Evolutionary conservation across 768 basidiomycete species (phyloP), one percentile per base, ranked within the genome.

Genomic region (Rhizopogon vulgaris): DNA sequence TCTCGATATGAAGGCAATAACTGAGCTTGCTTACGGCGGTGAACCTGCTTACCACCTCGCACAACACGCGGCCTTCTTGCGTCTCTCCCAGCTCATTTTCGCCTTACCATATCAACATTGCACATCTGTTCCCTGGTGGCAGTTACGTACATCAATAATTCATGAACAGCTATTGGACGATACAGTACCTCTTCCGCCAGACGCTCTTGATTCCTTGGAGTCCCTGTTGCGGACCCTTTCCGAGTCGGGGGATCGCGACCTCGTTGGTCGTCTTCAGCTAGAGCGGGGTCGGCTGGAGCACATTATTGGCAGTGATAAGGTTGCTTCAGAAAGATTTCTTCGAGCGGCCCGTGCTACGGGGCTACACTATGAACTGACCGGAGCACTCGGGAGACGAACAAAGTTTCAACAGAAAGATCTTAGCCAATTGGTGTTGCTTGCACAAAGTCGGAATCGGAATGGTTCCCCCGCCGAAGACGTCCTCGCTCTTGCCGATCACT

Each of bases 21-120:
- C 84, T 5, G 83, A 88, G 55, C 79, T 99, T 39, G 85, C 94
- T 0, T 81, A 79, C 55, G 82, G 83, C 4, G 96, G 96, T 3
- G 96, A 98, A 70, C 96, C 96, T 8, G 92, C 90, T 0, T 99
- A 98, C 70, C 96, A 98, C 66, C 87, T 98, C 41, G 78, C 84
- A 7, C 76, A 76, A 59, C 70, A 68, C 36, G 78, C 93, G 6
- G 67, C 79, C 18, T 83, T 95, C 60, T 77, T 98, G 45, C 78
- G 84, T 28, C 70, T 94, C 50, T 81, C 94, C 0, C 80, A 87
- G 60, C 71, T 90, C 24, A 72, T 96, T 42, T 70, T 95, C 55
- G 71, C 70, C 15, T 66, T 71, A 9, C 75, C 78, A 2, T 82
- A 75, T 58, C 64, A 64, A 18, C 74, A 78, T 55, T 67, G 83